Evolutionary conservation across 1,284 basidiomycete species (phyloP).

Genomic region (Naganishia liquefaciens): DNA sequence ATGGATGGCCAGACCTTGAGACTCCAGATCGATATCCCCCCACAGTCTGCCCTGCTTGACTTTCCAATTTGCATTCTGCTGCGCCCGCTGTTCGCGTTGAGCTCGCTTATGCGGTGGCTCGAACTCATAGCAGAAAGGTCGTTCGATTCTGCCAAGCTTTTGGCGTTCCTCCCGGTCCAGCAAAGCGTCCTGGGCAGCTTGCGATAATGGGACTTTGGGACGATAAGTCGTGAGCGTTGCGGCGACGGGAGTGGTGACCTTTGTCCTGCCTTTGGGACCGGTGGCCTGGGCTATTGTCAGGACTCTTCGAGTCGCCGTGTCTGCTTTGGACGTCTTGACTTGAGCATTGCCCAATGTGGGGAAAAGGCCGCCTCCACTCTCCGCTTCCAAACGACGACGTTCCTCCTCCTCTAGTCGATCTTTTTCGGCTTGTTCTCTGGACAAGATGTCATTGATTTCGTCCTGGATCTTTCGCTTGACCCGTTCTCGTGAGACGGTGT

Average conservation of each 20-base stretch:
- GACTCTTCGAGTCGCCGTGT: constrained; percentile 23
- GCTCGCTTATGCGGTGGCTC: constrained; percentile 42
- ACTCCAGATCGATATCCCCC: constrained; percentile 44
- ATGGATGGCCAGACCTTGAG: constrained; percentile 36
- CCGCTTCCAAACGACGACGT: constrained; percentile 39
- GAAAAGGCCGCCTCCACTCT: constrained; percentile 51
- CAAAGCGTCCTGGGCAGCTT: constrained; percentile 32
- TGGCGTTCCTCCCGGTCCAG: constrained; percentile 34
- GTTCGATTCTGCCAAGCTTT: constrained; percentile 21
- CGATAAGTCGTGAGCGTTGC: constrained; percentile 41
- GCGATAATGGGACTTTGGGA: constrained; percentile 9
- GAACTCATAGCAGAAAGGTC: constrained; percentile 40
- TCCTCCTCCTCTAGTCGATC: constrained; percentile 41
- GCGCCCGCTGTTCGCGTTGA: constrained; percentile 40
- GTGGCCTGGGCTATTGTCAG: constrained; percentile 35
- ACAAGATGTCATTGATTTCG: constrained; percentile 46
- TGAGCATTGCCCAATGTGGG: constrained; percentile 41
- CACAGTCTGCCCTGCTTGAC: constrained; percentile 45
- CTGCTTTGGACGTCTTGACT: constrained; percentile 16
- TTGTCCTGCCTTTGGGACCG: constrained; percentile 44
- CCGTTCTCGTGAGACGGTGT: constrained; percentile 43
- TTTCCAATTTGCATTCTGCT: constrained; percentile 41
- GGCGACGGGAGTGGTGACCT: not conserved
- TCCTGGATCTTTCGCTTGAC: constrained; percentile 43
- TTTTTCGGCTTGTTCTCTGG: constrained; percentile 42